Evolutionary conservation across 129 eudicot genomes (phyloP).

Genomic region (Mikania micrantha): DNA sequence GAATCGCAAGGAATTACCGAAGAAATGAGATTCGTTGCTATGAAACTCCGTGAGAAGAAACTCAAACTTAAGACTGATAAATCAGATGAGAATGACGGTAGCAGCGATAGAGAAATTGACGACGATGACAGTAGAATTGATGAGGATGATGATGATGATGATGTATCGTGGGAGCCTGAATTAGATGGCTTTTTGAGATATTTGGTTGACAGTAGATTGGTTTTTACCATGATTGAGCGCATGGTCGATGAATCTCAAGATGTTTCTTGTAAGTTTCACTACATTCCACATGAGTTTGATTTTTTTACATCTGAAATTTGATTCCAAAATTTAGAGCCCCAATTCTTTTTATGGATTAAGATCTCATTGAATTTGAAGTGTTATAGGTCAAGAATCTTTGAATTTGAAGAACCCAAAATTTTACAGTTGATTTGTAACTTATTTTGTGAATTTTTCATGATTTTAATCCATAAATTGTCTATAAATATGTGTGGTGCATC

Average conservation of each 20-base stretch:
- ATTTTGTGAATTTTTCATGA: too few species aligned
- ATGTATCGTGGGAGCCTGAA: constrained; percentile 59
- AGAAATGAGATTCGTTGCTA: constrained; percentile 95
- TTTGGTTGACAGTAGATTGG: constrained; percentile 68
- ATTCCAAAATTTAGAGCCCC: neutral
- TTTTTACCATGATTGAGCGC: constrained; percentile 64
- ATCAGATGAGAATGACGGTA: neutral
- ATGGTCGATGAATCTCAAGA: constrained; percentile 74
- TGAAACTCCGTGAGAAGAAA: constrained; percentile 55
- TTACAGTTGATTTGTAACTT: too few species aligned
- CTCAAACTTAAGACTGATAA: constrained; percentile 12
- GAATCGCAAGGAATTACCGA: constrained; percentile 74
- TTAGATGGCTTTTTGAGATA: constrained; percentile 65
- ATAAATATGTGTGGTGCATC: too few species aligned
- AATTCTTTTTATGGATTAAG: too few species aligned
- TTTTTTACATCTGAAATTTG: neutral
- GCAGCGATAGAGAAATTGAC: neutral
- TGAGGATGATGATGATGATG: constrained; percentile 1
- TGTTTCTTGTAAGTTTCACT: constrained; percentile 69
- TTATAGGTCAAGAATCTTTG: too few species aligned
- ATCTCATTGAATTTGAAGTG: too few species aligned
- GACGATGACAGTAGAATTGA: constrained; percentile 8
- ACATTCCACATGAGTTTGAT: neutral
- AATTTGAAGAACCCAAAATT: too few species aligned
- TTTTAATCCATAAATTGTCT: too few species aligned